Evolutionary conservation across 2,329 filamentous ascomycete genomes (phyloP), one percentile per base, ranked within the genome.

Genomic region (Fusarium piperis): DNA sequence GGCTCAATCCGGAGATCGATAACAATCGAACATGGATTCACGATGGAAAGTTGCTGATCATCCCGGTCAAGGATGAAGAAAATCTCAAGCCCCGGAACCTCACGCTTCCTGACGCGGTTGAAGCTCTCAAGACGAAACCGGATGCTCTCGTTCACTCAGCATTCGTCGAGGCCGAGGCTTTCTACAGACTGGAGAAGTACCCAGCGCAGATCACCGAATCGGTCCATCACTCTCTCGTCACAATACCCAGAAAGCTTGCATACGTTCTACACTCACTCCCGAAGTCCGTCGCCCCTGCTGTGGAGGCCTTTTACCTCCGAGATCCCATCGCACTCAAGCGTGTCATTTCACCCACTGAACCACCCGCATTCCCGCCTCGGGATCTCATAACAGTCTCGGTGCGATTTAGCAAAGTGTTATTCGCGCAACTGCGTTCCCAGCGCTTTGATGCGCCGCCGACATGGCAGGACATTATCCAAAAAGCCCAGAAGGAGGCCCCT

Each of bases 251-350:
- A 65, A 94, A 92, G 73, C 83, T 97, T 30, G 95, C 94, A 8
- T 91, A 91, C 72, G 85, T 98, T 38, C 83, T 99, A 3, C 93
- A 95, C 74, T 83, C 88, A 46, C 89, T 91, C 23, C 93, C 95
- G 1, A 88, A 91, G 16, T 91, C 93, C 66, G 90, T 98, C 64
- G 92, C 94, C 3, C 90, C 94, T 0, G 94, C 94, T 2, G 89
- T 95, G 3, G 97, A 99, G 80, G 91, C 93, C 1, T 98, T 99
- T 81, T 98, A 98, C 79, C 87, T 97, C 15, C 91, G 96, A 68
- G 95, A 98, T 76, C 92, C 94, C 0, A 86, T 94, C 64, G 87
- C 92, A 1, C 81, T 98, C 46, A 92, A 91, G 62, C 89, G 91
- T 1, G 83, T 97, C 4, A 83, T 91, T 62, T 86, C 87, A 3